Conservation (phyloP, 2,329 filamentous ascomycete genomes). For the Cladosporium oxysporum region DNA sequence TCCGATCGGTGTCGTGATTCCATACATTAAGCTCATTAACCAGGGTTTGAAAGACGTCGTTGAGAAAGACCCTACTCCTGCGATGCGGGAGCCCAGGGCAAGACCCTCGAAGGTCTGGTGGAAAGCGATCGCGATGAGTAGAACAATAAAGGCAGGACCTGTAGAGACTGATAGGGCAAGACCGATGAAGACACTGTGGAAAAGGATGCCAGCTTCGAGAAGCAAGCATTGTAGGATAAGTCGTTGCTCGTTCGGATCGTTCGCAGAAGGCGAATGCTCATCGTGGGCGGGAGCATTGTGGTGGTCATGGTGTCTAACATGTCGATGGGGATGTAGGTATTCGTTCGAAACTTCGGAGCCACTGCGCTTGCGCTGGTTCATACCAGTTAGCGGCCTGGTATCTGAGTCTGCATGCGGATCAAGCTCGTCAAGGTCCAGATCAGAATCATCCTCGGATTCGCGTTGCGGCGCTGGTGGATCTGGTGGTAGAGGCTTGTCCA, state of each 20-base stretch:
- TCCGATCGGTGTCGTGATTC: constrained; percentile 56
- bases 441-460: constrained; percentile 31
- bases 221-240: constrained; percentile 72
- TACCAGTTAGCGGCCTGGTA: constrained; percentile 29
- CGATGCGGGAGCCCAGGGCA: constrained; percentile 70
- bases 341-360: constrained; percentile 17
- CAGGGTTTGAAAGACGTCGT: constrained; percentile 72
- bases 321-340: constrained; percentile 22
- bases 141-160: constrained; percentile 63
- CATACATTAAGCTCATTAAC: constrained; percentile 65
- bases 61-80: constrained; percentile 70
- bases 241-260: constrained; percentile 53
- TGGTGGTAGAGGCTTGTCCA: constrained; percentile 37
- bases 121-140: constrained; percentile 70
- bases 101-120: constrained; percentile 72
- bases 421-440: constrained; percentile 39
- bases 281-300: background rate
- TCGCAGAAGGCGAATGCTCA: constrained; percentile 8
- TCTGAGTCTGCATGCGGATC: constrained; percentile 29
- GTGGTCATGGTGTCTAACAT: constrained; percentile 14
- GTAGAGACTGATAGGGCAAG: constrained; percentile 71
- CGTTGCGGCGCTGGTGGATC: constrained; percentile 24
- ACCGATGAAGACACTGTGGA: constrained; percentile 75
- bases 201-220: constrained; percentile 75
- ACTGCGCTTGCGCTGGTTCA: constrained; percentile 19